Conservation (phyloP, 768 basidiomycete genomes). For the Psilocybe azurescens region DNA sequence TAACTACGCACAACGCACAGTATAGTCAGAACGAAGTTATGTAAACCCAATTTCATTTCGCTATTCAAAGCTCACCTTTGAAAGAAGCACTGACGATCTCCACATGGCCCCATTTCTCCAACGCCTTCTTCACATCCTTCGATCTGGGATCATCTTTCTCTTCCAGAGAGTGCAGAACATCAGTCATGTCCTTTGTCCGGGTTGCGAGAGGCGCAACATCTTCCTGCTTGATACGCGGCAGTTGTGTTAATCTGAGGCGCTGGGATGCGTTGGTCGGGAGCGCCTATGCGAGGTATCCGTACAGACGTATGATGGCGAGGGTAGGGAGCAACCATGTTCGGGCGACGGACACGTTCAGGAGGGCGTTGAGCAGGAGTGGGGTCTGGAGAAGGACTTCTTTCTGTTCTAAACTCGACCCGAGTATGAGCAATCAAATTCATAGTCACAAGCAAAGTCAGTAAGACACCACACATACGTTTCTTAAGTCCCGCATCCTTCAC, state of each 20-base stretch:
- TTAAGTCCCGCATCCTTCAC: slow-evolving; percentile 57
- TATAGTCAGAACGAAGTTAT: neutral
- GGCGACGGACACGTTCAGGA: slow-evolving; percentile 81
- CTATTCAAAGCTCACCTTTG: slow-evolving; percentile 62
- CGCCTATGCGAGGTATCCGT: slow-evolving; percentile 86
- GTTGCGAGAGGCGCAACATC: slow-evolving; percentile 48
- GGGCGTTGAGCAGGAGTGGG: slow-evolving; percentile 75
- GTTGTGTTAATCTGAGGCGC: slow-evolving; percentile 63
- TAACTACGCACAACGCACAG: slow-evolving; percentile 54
- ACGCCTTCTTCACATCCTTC: slow-evolving; percentile 63
- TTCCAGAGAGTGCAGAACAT: slow-evolving; percentile 55
- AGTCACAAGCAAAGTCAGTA: neutral
- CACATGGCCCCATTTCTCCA: slow-evolving; percentile 73
- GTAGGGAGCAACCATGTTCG: slow-evolving; percentile 91
- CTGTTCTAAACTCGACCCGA: slow-evolving; percentile 62
- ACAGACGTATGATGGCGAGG: slow-evolving; percentile 78
- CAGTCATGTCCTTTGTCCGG: slow-evolving; percentile 46
- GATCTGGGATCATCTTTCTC: slow-evolving; percentile 54
- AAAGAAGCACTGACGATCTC: slow-evolving; percentile 85
- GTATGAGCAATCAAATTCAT: neutral
- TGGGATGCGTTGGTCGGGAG: slow-evolving; percentile 61
- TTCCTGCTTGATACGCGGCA: slow-evolving; percentile 70
- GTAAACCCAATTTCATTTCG: neutral
- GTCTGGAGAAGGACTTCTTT: slow-evolving; percentile 69
- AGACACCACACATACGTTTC: slow-evolving; percentile 55